Evolutionary conservation across 2,329 filamentous ascomycete species (phyloP).

Genomic region (Arthrinium phaeospermum): DNA sequence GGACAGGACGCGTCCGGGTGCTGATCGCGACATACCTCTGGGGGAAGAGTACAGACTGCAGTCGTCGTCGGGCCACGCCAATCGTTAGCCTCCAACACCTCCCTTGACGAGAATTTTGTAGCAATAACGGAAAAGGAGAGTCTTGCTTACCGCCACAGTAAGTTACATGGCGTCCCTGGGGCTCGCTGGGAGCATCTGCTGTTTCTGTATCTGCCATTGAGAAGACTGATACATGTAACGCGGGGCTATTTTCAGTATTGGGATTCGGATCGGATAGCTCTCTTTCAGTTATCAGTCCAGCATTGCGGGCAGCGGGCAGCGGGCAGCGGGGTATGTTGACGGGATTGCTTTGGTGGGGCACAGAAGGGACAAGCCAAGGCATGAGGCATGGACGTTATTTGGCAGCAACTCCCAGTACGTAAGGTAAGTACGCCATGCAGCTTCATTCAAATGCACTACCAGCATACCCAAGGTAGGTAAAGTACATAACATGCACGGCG

Average conservation of each 20-base stretch:
- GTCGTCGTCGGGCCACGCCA: neutral
- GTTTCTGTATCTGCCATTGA: constrained; percentile 61
- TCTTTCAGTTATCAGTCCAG: constrained; percentile 11
- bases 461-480: too few species aligned
- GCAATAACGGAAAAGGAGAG: constrained; percentile 15
- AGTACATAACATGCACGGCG: too few species aligned
- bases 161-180: constrained; percentile 56
- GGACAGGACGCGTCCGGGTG: neutral
- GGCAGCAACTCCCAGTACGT: neutral
- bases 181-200: constrained; percentile 50
- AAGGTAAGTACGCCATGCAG: neutral
- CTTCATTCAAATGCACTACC: neutral
- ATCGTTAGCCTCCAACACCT: neutral
- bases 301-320: neutral
- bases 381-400: neutral
- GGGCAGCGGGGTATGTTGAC: neutral
- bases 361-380: neutral
- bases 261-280: constrained; percentile 13
- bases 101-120: neutral
- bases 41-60: constrained; percentile 68
- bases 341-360: constrained; percentile 12
- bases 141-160: constrained; percentile 63
- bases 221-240: constrained; percentile 18
- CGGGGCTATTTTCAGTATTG: constrained; percentile 8
- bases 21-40: constrained; percentile 56